Conservation (phyloP, 441 rosid genomes). For the Syzygium malaccense region DNA sequence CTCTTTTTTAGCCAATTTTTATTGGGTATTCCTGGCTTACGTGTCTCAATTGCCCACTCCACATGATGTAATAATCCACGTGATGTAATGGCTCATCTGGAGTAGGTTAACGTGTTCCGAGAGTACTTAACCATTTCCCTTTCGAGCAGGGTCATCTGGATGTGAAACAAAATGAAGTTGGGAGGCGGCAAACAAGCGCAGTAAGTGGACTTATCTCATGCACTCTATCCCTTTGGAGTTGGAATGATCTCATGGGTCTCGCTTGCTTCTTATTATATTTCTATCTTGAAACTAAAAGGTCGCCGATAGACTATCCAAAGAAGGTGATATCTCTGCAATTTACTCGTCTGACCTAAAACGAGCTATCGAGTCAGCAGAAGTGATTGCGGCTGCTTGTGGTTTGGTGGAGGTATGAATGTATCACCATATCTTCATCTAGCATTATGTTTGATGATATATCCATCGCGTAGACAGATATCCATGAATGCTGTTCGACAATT, state of each 20-base stretch:
- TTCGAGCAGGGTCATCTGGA: constrained; percentile 42
- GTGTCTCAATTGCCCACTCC: not conserved
- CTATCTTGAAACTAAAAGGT: constrained; percentile 25
- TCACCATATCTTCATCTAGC: not conserved
- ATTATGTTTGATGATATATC: not conserved
- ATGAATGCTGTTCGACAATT: not conserved
- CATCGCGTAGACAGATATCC: not conserved
- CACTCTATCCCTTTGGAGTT: not conserved
- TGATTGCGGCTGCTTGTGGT: constrained; percentile 56
- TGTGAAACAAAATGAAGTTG: constrained; percentile 52
- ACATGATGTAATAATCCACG: not conserved
- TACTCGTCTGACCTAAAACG: constrained; percentile 84
- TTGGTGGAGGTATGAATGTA: constrained; percentile 35
- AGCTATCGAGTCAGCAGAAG: constrained; percentile 65
- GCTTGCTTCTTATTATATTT: not conserved
- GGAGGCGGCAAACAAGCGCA: constrained; percentile 39
- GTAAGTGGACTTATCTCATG: constrained; percentile 18
- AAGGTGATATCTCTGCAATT: constrained; percentile 39
- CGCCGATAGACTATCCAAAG: constrained; percentile 57
- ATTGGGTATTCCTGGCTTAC: not conserved
- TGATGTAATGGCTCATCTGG: not conserved
- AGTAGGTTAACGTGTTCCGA: not conserved
- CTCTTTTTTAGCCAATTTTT: not conserved
- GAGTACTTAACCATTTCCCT: not conserved
- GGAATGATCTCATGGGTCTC: not conserved